Conservation (phyloP, 257 asterid genomes). For the Fraxinus americana region DNA sequence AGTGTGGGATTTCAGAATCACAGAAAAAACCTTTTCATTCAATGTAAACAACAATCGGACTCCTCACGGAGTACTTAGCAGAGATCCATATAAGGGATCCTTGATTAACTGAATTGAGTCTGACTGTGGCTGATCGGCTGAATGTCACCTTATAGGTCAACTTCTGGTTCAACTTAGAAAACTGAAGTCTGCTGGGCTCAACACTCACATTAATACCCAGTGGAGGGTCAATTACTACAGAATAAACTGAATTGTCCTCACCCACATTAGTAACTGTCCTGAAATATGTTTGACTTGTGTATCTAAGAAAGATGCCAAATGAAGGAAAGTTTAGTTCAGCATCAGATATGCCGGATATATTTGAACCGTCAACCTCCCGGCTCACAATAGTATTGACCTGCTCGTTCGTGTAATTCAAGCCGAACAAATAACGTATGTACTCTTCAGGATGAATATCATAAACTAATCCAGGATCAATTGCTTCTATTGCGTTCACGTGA, state of each 20-base stretch:
- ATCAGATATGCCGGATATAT: conserved; percentile 25
- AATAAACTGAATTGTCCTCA: too few species aligned
- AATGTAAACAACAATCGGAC: conserved; percentile 31
- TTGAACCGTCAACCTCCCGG: conserved; percentile 22
- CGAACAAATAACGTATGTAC: too few species aligned
- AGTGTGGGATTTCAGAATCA: too few species aligned
- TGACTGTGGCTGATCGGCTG: conserved; percentile 1
- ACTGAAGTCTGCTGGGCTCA: too few species aligned
- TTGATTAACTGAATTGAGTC: not conserved
- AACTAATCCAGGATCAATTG: conserved; percentile 37
- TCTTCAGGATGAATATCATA: too few species aligned
- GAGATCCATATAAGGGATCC: conserved; percentile 46
- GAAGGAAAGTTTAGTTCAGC: conserved; percentile 42
- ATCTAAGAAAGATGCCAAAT: conserved; percentile 24
- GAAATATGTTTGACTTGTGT: too few species aligned
- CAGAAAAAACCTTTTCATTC: not conserved
- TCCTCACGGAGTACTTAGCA: not conserved
- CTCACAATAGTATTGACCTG: conserved; percentile 22
- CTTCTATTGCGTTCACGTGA: conserved; percentile 34
- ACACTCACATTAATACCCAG: too few species aligned
- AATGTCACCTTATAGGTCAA: conserved; percentile 13
- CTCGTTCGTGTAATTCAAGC: conserved; percentile 21
- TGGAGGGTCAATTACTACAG: too few species aligned
- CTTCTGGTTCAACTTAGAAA: too few species aligned
- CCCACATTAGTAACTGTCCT: too few species aligned